Evolutionary conservation across 805 yeast species (phyloP).

Genomic region (Candida xyloterini): DNA sequence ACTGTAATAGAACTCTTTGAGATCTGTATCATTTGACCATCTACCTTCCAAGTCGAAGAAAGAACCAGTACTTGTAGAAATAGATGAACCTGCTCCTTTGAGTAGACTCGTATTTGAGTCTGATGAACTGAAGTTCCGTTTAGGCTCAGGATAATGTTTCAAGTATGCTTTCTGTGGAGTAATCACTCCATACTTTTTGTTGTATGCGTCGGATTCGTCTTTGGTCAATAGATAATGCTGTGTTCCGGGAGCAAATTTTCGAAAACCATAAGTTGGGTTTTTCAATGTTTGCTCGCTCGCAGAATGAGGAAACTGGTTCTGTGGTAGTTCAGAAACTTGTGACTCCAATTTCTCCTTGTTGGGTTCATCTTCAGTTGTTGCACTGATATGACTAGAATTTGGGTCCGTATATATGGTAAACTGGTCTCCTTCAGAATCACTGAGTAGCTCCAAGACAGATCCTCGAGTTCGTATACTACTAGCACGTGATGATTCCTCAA

Average conservation of each 20-base stretch:
- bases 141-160: slow-evolving; percentile 2
- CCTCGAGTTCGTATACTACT: slow-evolving; percentile 16
- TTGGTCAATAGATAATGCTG: slow-evolving; percentile 12
- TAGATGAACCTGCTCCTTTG: neutral
- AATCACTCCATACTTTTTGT: slow-evolving; percentile 3
- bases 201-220: slow-evolving; percentile 7
- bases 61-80: slow-evolving; percentile 7
- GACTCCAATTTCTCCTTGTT: neutral
- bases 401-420: slow-evolving; percentile 18
- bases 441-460: slow-evolving; percentile 4
- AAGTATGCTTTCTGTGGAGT: slow-evolving; percentile 11
- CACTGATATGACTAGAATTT: neutral
- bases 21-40: slow-evolving; percentile 4
- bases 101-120: slow-evolving; percentile 14
- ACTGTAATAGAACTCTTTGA: slow-evolving; percentile 3
- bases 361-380: neutral
- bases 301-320: neutral
- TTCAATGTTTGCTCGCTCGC: neutral
- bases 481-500: slow-evolving; percentile 14
- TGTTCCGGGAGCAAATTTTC: slow-evolving; percentile 20
- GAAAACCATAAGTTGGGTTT: slow-evolving; percentile 11
- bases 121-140: slow-evolving; percentile 11
- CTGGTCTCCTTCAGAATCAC: slow-evolving; percentile 3
- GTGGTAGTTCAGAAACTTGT: too few relatives aligned
- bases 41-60: slow-evolving; percentile 6